Evolutionary conservation across 2,329 filamentous ascomycete species (phyloP).

Genomic region (Leptographium radiaticola): DNA sequence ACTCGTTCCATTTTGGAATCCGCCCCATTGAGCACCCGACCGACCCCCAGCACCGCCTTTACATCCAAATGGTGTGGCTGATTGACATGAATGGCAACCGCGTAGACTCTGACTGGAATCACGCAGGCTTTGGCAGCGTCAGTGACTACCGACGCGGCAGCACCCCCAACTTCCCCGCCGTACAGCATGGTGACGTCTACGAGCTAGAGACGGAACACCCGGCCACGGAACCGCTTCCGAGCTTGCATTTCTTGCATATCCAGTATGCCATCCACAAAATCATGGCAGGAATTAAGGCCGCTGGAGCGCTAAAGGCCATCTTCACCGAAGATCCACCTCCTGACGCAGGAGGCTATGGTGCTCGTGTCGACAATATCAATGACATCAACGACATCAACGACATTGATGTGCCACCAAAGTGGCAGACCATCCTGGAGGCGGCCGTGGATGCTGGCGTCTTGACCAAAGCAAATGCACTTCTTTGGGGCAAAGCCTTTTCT

Average conservation of each 20-base stretch:
- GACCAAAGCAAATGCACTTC: not conserved
- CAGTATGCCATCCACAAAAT: conserved; percentile 4
- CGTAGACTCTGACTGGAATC: not conserved
- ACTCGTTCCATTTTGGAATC: not conserved
- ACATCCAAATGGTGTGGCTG: not conserved
- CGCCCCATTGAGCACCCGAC: conserved; percentile 1
- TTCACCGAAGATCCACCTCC: not conserved
- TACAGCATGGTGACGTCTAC: not conserved
- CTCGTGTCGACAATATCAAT: not conserved
- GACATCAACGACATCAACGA: not conserved
- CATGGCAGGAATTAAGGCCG: conserved; percentile 1
- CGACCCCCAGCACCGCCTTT: not conserved
- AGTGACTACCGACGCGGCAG: not conserved
- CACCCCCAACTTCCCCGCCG: not conserved
- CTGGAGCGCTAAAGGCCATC: not conserved
- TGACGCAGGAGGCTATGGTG: not conserved
- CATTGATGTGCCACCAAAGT: not conserved
- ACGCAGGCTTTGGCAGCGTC: not conserved
- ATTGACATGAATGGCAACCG: not conserved
- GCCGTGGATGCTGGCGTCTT: conserved; percentile 2
- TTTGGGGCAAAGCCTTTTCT: not conserved
- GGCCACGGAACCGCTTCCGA: not conserved
- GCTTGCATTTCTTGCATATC: not conserved
- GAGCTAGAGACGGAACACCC: not conserved
- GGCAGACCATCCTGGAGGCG: not conserved